Evolutionary conservation across 2,329 filamentous ascomycete genomes (phyloP), one percentile per base, ranked within the genome.

Genomic region (Grosmannia penicillata): DNA sequence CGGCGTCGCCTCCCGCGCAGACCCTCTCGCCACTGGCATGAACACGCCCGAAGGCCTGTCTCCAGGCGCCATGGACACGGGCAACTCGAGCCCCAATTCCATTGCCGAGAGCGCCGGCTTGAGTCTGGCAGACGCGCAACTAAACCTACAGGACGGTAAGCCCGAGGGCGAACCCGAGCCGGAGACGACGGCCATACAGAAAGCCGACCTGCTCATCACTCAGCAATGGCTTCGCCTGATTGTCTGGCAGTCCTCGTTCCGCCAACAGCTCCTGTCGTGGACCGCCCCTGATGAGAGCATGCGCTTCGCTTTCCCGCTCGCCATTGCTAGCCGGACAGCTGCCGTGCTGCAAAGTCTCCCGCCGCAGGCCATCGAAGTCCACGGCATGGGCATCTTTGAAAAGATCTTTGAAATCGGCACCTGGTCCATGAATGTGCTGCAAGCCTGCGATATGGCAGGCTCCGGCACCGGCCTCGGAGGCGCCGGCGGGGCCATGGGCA

Each of bases 181-280:
- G 36, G 52, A 55, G 43, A 53, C 57, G 6, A 78, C 75, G 1
- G 72, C 78, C 41, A 76, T 73, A 17, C 78, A 82, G 48, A 78
- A 75, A 38, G 75, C 79, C 7, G 75, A 82, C 47, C 65, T 82
- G 15, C 63, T 78, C 31, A 69, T 78, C 38, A 82, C 75, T 3
- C 78, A 82, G 51, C 75, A 80, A 49, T 82, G 78, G 78, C 61
- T 82, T 5, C 64, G 72, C 15, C 71, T 75, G 1, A 78, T 81
- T 57, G 70, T 81, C n/a, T 82, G 78, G 78, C 78, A 81, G 48
- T 66, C 78, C 2, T 76, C 75, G 4, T 78, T 79, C 48, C 69
- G 71, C 17, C 75, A 79, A 47, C 72, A 74, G 4, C 68, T 75
- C 19, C 61, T 82, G 17, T 77, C 73, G 24, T 73, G 69, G 24